These are phyloP conservation scores for Penicillium sp. DNA, from an alignment of 2,329 filamentous ascomycete species.

Conservation along the genomic window DNA sequence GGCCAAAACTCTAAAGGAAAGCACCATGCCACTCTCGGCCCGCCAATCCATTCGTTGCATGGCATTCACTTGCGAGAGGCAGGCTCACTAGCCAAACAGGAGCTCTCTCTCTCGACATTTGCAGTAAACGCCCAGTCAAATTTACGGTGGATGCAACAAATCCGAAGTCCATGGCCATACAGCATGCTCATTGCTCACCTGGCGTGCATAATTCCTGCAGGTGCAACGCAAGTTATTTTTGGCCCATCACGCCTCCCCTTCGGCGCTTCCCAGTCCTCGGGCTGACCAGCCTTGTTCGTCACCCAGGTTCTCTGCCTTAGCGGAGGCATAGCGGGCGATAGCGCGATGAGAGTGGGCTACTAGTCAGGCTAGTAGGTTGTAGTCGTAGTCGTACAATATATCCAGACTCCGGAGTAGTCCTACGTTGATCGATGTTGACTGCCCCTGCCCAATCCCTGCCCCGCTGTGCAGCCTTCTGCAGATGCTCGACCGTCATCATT, in stretches of 20 bases:
- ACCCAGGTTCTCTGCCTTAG: slow-evolving; percentile 1
- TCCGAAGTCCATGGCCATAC: slow-evolving; percentile 6
- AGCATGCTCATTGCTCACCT: slow-evolving; percentile 25
- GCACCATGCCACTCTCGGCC: neutral
- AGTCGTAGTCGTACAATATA: slow-evolving; percentile 3
- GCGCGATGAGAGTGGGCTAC: slow-evolving; percentile 2
- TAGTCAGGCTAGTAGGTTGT: neutral
- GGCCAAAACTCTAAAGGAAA: neutral
- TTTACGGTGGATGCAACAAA: neutral
- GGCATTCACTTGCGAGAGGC: neutral
- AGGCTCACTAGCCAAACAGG: neutral
- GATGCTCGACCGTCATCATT: slow-evolving; percentile 13
- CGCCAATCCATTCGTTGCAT: neutral
- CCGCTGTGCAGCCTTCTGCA: slow-evolving; percentile 28
- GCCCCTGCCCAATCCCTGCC: slow-evolving; percentile 12
- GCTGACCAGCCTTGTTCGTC: neutral
- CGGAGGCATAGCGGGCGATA: neutral
- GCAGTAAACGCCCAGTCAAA: slow-evolving; percentile 11
- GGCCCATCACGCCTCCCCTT: slow-evolving; percentile 22
- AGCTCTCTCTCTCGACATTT: neutral
- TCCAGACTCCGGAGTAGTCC: too few species aligned
- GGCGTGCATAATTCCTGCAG: slow-evolving; percentile 31
- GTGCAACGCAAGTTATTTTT: slow-evolving; percentile 32
- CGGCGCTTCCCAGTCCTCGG: slow-evolving; percentile 24
- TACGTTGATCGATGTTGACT: neutral